Evolutionary conservation across 2,329 filamentous ascomycete species (phyloP).

Genomic region (Beauveria rudraprayagi): DNA sequence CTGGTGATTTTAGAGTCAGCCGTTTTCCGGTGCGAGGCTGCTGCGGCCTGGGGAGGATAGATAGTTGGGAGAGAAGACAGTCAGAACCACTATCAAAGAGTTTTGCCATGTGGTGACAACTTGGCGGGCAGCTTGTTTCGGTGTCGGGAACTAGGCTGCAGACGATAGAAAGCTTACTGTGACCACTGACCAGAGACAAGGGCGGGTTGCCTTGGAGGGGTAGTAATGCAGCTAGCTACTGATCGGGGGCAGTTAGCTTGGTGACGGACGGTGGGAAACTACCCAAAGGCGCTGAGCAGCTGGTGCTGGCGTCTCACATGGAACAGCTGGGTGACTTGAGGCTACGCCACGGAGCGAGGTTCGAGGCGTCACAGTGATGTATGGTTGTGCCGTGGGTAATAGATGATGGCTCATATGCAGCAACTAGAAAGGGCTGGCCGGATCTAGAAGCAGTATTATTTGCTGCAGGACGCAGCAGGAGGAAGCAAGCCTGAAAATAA

Average conservation of each 20-base stretch:
- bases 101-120: not conserved
- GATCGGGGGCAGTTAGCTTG: not conserved
- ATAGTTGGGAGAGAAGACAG: not conserved
- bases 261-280: not conserved
- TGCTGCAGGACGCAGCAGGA: not conserved
- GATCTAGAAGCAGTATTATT: not conserved
- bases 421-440: not conserved
- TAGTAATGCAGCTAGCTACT: not conserved
- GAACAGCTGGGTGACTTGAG: not conserved
- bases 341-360: not conserved
- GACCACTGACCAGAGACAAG: too few relatives aligned
- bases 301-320: conserved; percentile 8
- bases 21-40: not conserved
- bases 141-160: not conserved
- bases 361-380: not conserved
- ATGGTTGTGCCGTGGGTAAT: not conserved
- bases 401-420: conserved; percentile 1
- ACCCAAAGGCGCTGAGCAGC: not conserved
- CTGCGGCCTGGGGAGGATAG: not conserved
- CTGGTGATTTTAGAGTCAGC: not conserved
- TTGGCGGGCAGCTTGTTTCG: not conserved
- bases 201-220: not conserved
- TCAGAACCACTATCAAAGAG: not conserved
- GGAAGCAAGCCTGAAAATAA: not conserved
- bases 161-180: not conserved